Percentiles rank a stretch among this genome's conserved stretches.
Evolutionary conservation across 176 grass and related monocot genomes (phyloP).

Genomic region (Carex cristatella): DNA sequence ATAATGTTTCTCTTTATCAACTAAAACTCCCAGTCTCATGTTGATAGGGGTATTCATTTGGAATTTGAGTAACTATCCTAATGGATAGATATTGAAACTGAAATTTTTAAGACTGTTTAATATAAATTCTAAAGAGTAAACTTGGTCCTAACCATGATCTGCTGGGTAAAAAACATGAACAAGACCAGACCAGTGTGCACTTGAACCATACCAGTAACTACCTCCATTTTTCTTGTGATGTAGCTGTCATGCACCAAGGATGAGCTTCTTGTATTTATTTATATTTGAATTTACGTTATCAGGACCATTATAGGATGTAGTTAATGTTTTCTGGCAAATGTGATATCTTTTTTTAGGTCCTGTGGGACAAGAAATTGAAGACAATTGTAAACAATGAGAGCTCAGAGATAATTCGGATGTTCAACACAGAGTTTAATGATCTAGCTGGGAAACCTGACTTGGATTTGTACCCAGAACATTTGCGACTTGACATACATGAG

Average conservation of each 20-base stretch:
- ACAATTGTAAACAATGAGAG: constrained; percentile 97
- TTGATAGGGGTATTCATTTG: background rate
- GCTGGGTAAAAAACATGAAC: background rate
- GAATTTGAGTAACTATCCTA: background rate
- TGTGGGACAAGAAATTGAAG: constrained; percentile 89
- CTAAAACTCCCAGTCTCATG: background rate
- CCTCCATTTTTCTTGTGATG: background rate
- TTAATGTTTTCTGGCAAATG: background rate
- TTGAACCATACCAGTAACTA: background rate
- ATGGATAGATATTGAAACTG: background rate
- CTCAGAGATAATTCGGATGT: constrained; percentile 89
- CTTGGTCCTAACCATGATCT: background rate
- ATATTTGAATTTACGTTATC: background rate
- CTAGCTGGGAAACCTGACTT: constrained; percentile 53
- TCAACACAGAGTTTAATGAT: constrained; percentile 76
- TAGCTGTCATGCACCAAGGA: background rate
- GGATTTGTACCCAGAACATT: constrained; percentile 62
- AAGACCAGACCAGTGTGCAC: background rate
- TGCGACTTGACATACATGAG: constrained; percentile 46
- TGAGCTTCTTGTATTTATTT: background rate
- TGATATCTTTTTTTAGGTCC: constrained; percentile 36
- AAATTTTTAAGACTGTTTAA: background rate
- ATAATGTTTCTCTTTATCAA: background rate
- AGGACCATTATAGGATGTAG: background rate
- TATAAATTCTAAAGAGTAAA: background rate